Evolutionary conservation across 2,329 filamentous ascomycete genomes (phyloP).

Genomic region (Calonectria hongkongensis): DNA sequence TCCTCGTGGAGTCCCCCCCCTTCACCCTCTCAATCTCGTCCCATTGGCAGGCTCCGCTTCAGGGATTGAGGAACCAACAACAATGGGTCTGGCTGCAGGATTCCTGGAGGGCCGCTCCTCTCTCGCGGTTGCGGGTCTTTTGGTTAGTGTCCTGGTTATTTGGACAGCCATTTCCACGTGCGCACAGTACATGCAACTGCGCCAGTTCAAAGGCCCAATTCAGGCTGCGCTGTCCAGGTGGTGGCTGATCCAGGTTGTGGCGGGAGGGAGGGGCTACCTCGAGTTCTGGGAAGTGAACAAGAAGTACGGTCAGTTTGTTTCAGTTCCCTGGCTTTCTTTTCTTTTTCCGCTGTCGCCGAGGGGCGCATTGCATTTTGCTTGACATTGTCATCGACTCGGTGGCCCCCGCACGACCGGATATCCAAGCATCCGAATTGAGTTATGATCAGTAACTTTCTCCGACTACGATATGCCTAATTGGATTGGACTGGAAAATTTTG

Average conservation of each 20-base stretch:
- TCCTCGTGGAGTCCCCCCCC: neutral
- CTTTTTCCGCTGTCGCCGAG: neutral
- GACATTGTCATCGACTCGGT: neutral
- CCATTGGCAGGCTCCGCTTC: constrained; percentile 1
- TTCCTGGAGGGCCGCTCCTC: constrained; percentile 32
- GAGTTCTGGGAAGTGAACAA: constrained; percentile 60
- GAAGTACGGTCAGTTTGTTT: constrained; percentile 59
- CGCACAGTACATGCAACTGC: constrained; percentile 60
- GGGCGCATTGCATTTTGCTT: too few species aligned
- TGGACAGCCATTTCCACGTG: constrained; percentile 48
- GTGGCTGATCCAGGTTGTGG: constrained; percentile 60
- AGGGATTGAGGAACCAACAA: neutral
- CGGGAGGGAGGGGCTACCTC: constrained; percentile 58
- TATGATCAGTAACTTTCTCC: constrained; percentile 10
- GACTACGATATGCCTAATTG: neutral
- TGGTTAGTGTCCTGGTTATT: constrained; percentile 31
- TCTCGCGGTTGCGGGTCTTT: constrained; percentile 32
- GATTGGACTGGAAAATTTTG: neutral
- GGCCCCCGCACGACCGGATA: neutral
- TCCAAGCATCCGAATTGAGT: constrained; percentile 11
- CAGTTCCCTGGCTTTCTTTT: neutral
- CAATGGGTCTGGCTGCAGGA: constrained; percentile 37
- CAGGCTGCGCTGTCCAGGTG: constrained; percentile 62
- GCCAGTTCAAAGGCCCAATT: constrained; percentile 63
- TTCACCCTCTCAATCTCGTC: too few species aligned